These are phyloP conservation scores for Exophiala bonariae DNA, from an alignment of 2,329 filamentous ascomycete genomes.

Conservation along the genomic window DNA sequence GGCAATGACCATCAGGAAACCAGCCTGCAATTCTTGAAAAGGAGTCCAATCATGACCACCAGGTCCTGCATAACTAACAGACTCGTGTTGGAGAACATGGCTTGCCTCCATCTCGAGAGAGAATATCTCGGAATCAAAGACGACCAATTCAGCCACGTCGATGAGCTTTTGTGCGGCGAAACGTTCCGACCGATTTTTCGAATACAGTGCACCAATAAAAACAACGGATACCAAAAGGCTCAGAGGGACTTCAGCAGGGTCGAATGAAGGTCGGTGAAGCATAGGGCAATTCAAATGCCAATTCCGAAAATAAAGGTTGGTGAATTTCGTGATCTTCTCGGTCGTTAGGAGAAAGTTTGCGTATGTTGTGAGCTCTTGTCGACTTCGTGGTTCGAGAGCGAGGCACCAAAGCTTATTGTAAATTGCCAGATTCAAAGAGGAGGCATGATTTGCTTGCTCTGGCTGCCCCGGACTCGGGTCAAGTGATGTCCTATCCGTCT, in stretches of 20 bases:
- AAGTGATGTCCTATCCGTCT: constrained; percentile 11
- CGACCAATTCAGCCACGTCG: constrained; percentile 45
- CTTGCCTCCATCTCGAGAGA: constrained; percentile 42
- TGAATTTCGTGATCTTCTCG: constrained; percentile 41
- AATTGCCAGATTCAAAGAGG: constrained; percentile 42
- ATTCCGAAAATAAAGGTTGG: constrained; percentile 44
- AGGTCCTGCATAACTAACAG: constrained; percentile 8
- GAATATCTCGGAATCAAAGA: constrained; percentile 45
- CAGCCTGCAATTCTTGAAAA: constrained; percentile 45
- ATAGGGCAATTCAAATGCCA: constrained; percentile 48
- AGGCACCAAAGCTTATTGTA: constrained; percentile 39
- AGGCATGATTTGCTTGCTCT: constrained; percentile 32
- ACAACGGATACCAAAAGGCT: constrained; percentile 42
- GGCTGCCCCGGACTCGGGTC: constrained; percentile 6
- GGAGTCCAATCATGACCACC: constrained; percentile 34
- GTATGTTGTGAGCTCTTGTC: constrained; percentile 40
- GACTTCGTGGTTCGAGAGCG: constrained; percentile 37
- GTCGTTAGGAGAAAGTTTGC: constrained; percentile 43
- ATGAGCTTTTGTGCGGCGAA: constrained; percentile 40
- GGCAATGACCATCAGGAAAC: constrained; percentile 40
- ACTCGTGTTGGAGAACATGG: constrained; percentile 32
- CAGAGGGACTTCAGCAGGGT: constrained; percentile 37
- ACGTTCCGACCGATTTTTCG: constrained; percentile 39
- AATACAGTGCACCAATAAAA: constrained; percentile 49
- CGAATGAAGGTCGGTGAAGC: constrained; percentile 43